These are phyloP conservation scores for Dothideomycetes sp. DNA, from an alignment of 2,329 filamentous ascomycete species.

Conservation along the genomic window DNA sequence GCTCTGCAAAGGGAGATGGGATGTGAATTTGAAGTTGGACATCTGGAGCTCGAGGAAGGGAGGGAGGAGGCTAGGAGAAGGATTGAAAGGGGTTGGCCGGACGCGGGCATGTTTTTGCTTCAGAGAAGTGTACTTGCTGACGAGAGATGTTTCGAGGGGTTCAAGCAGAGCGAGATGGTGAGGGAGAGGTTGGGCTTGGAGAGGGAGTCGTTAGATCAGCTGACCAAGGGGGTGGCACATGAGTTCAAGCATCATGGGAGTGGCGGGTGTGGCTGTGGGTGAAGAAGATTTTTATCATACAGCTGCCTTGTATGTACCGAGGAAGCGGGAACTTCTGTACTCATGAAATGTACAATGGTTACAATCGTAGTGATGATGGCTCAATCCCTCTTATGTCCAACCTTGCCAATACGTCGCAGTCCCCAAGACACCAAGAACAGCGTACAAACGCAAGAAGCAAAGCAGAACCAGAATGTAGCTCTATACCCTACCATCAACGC, in stretches of 20 bases:
- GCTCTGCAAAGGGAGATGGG: constrained; percentile 18
- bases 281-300: neutral
- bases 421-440: constrained; percentile 26
- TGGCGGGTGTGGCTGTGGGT: constrained; percentile 22
- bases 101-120: constrained; percentile 27
- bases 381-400: constrained; percentile 30
- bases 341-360: neutral
- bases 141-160: constrained; percentile 16
- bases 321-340: neutral
- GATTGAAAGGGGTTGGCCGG: constrained; percentile 25
- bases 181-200: constrained; percentile 11
- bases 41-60: constrained; percentile 23
- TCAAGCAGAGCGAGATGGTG: constrained; percentile 15
- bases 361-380: neutral
- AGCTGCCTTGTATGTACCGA: neutral
- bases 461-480: constrained; percentile 32
- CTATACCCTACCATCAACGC: constrained; percentile 31
- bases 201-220: constrained; percentile 10
- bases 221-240: constrained; percentile 14
- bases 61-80: constrained; percentile 23
- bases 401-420: constrained; percentile 31
- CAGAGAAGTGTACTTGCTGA: constrained; percentile 28
- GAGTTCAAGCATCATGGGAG: constrained; percentile 15
- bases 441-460: constrained; percentile 23
- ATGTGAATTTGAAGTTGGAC: constrained; percentile 20